Evolutionary conservation across 345 rosid genomes (phyloP).

Genomic region (Ceriops tagal): DNA sequence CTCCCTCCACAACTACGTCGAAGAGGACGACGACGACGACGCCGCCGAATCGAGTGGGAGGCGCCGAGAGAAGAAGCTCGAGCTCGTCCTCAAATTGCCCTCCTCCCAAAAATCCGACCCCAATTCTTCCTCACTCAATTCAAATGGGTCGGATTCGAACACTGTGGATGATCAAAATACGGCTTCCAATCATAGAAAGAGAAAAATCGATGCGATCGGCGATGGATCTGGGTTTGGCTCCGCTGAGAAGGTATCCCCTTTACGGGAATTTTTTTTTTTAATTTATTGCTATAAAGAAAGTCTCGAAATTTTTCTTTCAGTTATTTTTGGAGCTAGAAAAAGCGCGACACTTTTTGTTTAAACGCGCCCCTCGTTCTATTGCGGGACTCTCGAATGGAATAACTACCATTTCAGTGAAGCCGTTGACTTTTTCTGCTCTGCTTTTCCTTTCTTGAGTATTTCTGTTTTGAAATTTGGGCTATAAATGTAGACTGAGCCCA

Average conservation of each 20-base stretch:
- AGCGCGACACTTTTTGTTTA: conserved; percentile 25
- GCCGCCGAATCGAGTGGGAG: not conserved
- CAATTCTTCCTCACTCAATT: conserved; percentile 22
- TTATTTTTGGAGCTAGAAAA: conserved; percentile 13
- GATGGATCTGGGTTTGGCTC: conserved; percentile 41
- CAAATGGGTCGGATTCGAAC: conserved; percentile 27
- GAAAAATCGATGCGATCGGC: conserved; percentile 46
- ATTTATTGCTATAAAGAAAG: too few species aligned
- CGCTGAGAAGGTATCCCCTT: conserved; percentile 36
- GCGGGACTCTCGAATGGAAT: conserved; percentile 34
- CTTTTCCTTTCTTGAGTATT: conserved; percentile 10
- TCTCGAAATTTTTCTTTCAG: not conserved
- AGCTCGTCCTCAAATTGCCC: conserved; percentile 21
- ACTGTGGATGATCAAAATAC: conserved; percentile 24
- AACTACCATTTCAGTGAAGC: conserved; percentile 28
- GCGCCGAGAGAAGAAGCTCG: conserved; percentile 19
- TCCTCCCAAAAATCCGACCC: conserved; percentile 13
- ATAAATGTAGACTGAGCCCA: not conserved
- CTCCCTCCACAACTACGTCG: not conserved
- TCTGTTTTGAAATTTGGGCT: conserved; percentile 19
- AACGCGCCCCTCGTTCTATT: conserved; percentile 30
- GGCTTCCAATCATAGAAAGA: conserved; percentile 29
- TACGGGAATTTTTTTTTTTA: not conserved
- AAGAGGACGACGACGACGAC: conserved; percentile 1
- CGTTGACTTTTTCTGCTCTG: conserved; percentile 20